Conservation (phyloP, 345 rosid genomes). For the Dimocarpus longan region DNA sequence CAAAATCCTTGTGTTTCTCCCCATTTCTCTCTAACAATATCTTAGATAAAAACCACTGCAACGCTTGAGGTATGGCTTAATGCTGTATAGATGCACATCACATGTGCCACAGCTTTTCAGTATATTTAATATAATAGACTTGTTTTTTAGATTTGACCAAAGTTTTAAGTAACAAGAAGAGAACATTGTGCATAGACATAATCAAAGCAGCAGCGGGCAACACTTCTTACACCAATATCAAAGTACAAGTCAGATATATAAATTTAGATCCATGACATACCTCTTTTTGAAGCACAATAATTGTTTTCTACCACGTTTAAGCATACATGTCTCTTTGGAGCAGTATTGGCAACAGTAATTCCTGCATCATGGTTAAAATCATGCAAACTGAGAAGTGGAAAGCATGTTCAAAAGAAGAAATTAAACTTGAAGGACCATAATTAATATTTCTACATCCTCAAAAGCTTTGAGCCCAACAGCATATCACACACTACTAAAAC, state of each 20-base stretch:
- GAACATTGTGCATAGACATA: conserved; percentile 2
- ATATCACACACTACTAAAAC: background rate
- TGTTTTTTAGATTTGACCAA: background rate
- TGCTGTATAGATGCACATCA: background rate
- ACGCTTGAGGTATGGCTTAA: background rate
- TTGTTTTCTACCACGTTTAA: conserved; percentile 85
- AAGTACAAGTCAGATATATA: conserved; percentile 1
- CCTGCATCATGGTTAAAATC: conserved; percentile 49
- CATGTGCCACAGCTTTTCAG: background rate
- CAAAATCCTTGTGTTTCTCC: background rate
- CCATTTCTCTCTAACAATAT: background rate
- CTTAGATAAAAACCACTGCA: background rate
- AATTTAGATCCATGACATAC: conserved; percentile 33
- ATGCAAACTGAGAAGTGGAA: conserved; percentile 25
- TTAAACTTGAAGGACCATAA: background rate
- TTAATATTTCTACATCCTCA: conserved; percentile 1
- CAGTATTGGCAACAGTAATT: conserved; percentile 70
- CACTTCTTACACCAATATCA: conserved; percentile 9
- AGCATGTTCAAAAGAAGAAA: conserved; percentile 12
- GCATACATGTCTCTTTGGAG: conserved; percentile 82
- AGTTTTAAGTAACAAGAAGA: background rate
- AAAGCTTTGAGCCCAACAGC: background rate
- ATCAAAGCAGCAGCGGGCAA: background rate
- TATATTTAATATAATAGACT: background rate
- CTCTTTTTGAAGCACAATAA: conserved; percentile 93